Evolutionary conservation across 164 flowering plant genomes (phyloP).

Genomic region (Magnolia changhungtana): DNA sequence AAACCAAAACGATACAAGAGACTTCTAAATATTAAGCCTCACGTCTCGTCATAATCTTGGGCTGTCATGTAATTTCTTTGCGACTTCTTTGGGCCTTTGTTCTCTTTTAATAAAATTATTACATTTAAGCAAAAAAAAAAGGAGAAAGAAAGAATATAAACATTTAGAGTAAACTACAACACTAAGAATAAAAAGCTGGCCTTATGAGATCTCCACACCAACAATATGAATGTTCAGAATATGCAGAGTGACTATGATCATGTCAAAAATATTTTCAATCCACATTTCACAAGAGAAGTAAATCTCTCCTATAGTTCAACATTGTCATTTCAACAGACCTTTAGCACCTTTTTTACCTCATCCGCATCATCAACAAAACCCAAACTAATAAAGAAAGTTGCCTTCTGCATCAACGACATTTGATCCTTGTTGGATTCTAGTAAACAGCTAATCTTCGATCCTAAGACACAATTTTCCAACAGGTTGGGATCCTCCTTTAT

Average conservation of each 20-base stretch:
- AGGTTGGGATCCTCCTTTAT: conserved; percentile 46
- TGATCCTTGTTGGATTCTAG: conserved; percentile 20
- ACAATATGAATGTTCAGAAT: conserved; percentile 31
- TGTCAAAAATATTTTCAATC: conserved; percentile 43
- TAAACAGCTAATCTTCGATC: conserved; percentile 33
- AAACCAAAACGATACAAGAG: no score
- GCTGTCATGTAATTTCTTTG: no score
- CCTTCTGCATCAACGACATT: conserved; percentile 28
- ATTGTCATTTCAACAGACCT: conserved; percentile 45
- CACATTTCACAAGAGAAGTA: conserved; percentile 52
- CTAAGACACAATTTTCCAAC: conserved; percentile 44
- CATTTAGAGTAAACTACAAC: no score
- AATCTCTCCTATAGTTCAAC: conserved; percentile 73
- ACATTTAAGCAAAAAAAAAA: no score
- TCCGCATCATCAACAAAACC: conserved; percentile 47
- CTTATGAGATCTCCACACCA: no score
- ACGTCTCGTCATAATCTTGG: no score
- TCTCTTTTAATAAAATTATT: no score
- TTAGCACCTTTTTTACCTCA: conserved; percentile 47
- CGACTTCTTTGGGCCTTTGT: no score
- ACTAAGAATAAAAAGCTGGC: no score
- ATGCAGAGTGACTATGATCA: conserved; percentile 52
- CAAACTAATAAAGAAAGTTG: conserved; percentile 46
- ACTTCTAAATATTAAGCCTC: no score
- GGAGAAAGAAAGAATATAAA: no score